Conservation (phyloP, 495 filamentous ascomycete genomes). For the Aspergillus steynii region DNA sequence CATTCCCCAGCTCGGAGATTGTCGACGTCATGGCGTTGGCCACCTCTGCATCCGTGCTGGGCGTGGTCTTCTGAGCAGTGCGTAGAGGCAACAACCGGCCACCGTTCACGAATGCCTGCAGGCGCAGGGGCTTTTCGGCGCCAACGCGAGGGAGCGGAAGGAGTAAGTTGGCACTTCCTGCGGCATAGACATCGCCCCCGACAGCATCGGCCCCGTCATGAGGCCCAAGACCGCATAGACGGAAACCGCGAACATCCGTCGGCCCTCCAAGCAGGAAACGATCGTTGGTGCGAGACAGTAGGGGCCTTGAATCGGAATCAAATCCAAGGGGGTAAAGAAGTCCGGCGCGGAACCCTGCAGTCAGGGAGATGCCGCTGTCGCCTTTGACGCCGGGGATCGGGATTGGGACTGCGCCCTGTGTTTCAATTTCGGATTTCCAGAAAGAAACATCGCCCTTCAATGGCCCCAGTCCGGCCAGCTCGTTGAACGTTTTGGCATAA, state of each 20-base stretch:
- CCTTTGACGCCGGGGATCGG: slow-evolving; percentile 64
- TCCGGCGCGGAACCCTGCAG: slow-evolving; percentile 62
- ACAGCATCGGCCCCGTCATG: slow-evolving; percentile 81
- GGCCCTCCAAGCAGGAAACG: slow-evolving; percentile 94
- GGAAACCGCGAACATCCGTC: slow-evolving; percentile 92
- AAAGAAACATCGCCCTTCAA: slow-evolving; percentile 89
- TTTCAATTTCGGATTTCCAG: slow-evolving; percentile 81
- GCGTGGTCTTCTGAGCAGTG: slow-evolving; percentile 50
- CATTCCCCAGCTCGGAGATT: slow-evolving; percentile 65
- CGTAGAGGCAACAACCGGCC: slow-evolving; percentile 79
- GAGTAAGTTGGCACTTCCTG: slow-evolving; percentile 79
- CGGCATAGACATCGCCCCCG: slow-evolving; percentile 88
- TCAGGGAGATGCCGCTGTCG: slow-evolving; percentile 73
- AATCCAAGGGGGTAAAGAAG: slow-evolving; percentile 63
- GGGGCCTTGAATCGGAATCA: slow-evolving; percentile 47
- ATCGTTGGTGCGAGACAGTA: slow-evolving; percentile 82
- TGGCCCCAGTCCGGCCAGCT: slow-evolving; percentile 83
- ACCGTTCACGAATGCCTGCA: slow-evolving; percentile 90
- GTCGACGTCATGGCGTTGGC: slow-evolving; percentile 52
- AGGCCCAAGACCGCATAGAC: slow-evolving; percentile 82
- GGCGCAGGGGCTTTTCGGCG: slow-evolving; percentile 75
- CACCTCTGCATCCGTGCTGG: slow-evolving; percentile 56
- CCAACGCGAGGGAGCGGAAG: slow-evolving; percentile 80
- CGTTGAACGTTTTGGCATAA: slow-evolving; percentile 70
- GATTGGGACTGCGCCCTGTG: slow-evolving; percentile 71